Percentiles rank a stretch among this genome's conserved stretches.
Conservation (phyloP, 192 early-diverging fungal genomes). For the Backusella mclennaniae region DNA sequence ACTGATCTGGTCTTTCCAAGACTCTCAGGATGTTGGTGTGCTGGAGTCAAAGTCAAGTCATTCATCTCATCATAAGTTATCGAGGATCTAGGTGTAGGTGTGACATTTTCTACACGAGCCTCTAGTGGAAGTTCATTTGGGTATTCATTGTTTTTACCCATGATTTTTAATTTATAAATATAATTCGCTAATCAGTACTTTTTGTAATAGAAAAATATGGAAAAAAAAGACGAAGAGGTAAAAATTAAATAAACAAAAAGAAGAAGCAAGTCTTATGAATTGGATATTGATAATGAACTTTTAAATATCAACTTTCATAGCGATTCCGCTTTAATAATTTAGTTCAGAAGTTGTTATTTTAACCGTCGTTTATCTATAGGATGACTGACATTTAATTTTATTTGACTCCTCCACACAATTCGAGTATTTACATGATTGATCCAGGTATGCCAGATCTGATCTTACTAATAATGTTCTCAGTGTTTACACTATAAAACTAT, state of each 20-base stretch:
- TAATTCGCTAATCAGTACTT: neutral
- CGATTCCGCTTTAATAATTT: neutral
- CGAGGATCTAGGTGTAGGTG: neutral
- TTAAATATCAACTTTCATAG: constrained; percentile 1
- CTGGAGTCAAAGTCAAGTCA: neutral
- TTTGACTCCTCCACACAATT: neutral
- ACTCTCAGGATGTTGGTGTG: neutral
- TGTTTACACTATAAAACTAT: neutral
- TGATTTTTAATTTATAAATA: neutral
- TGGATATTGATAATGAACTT: neutral
- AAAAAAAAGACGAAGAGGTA: neutral
- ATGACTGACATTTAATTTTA: neutral
- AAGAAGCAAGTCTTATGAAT: neutral
- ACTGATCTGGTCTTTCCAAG: neutral
- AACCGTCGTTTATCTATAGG: neutral
- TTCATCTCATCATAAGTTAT: constrained; percentile 7
- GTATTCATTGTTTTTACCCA: neutral
- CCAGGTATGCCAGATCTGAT: neutral
- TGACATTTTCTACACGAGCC: neutral
- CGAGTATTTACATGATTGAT: neutral
- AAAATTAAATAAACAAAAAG: neutral
- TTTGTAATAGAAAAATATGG: neutral
- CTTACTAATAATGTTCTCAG: constrained; percentile 5
- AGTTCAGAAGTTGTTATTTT: constrained; percentile 1
- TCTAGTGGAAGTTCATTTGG: neutral